phyloP scores from a whole-genome alignment of 2,329 filamentous ascomycete genomes.

The Epichloe coenophiala region DNA sequence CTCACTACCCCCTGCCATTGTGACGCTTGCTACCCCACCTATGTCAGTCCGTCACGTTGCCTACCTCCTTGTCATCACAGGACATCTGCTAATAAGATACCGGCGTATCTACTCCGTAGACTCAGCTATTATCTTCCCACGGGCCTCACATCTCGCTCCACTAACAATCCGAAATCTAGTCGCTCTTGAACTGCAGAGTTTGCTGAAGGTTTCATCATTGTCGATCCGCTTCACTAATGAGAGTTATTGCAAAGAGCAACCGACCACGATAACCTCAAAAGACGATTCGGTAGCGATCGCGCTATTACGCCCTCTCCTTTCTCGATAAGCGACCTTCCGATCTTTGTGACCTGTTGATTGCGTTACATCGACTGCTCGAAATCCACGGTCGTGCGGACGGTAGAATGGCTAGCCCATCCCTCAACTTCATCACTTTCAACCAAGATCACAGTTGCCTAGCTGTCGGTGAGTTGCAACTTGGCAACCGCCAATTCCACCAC shows the following conservation, averaged over 20 bases:
- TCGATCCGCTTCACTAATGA: neutral
- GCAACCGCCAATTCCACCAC: slow-evolving; percentile 2
- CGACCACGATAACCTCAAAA: neutral
- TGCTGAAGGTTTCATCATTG: neutral
- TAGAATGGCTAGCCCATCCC: slow-evolving; percentile 53
- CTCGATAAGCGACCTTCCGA: neutral
- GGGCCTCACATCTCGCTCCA: neutral
- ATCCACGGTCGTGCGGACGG: neutral
- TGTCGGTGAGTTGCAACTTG: slow-evolving; percentile 52
- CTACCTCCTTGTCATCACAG: neutral
- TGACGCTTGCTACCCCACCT: neutral
- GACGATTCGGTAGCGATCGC: neutral
- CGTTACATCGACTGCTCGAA: neutral
- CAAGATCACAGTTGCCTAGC: slow-evolving; percentile 96
- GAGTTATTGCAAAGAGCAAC: neutral
- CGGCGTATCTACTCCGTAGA: no score
- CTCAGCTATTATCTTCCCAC: no score
- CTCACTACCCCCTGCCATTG: no score
- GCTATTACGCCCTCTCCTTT: neutral
- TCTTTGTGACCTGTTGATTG: neutral
- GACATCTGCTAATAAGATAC: neutral
- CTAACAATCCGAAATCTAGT: neutral
- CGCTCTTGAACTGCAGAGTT: neutral
- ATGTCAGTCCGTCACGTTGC: neutral
- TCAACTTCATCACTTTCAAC: slow-evolving; percentile 99